Base-by-base conservation (phyloP, 2,329 filamentous ascomycete species). In the Tolypocladium paradoxum region DNA sequence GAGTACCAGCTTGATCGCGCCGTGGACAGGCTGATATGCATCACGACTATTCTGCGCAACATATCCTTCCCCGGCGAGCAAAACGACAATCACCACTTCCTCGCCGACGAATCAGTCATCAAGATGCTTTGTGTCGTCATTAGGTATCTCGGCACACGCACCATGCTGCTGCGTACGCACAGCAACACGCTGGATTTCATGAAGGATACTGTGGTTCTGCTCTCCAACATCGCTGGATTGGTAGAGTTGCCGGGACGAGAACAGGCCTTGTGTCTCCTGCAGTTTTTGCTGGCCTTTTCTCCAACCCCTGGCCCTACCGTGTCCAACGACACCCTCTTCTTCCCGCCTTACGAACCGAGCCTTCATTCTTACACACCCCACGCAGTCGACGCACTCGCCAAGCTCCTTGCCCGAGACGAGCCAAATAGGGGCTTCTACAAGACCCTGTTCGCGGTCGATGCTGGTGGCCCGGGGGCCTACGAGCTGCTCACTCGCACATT, bases 171-270 rank as follows among this genome's bases (percentile, higher is more conserved):
- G 43, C 83, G 90, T 38, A 89, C 84, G 4, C 81, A 93, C 59
- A 77, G 81, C 63, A 96, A 96, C 69, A 93, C 88, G 0, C 75
- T 96, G 59, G 93, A 99, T 68, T 92, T 97, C 62, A 95, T 96
- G 88, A 99, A 99, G 71, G 93, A 99, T 67, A 76, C 90, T 33
- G 82, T 97, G 54, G 85, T 90, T 18, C 83, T 95, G 59, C 76
- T 99, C 52, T 96, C 92, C 53, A 97, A 99, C 67, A 82, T 95
- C 48, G 84, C 90, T 8, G 83, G 88, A 48, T 81, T 82, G 11
- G 80, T 97, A 51, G 86, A 92, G 64, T 76, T 99, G 38, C 87
- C 90, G 1, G 86, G 86, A 22, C 85, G 88, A 57, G 91, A 97
- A 64, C 91, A 97, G 65, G 91, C 91, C 0, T 75, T 90, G 38